A percentile compares a stretch with the other conserved stretches of the same genome.
Evolutionary conservation across 2,329 filamentous ascomycete genomes (phyloP).

Genomic region (Nannizzia gypsea): DNA sequence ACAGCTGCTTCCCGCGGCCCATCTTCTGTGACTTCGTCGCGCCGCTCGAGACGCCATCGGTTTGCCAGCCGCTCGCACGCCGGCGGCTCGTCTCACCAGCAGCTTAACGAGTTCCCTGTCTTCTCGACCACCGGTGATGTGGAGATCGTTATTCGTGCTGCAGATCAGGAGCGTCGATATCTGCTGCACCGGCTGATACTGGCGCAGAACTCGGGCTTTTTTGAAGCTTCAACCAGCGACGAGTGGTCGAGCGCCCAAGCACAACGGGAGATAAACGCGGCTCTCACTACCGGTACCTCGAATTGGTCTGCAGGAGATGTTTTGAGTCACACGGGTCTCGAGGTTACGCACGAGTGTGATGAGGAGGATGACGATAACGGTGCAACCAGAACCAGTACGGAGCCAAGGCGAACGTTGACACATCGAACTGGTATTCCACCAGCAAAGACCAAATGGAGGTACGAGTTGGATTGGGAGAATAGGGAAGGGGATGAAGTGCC

Average conservation of each 20-base stretch:
- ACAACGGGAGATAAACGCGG: constrained; percentile 13
- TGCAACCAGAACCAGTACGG: constrained; percentile 15
- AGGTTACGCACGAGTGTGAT: constrained; percentile 27
- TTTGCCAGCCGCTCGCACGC: constrained; percentile 66
- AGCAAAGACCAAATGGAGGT: constrained; percentile 62
- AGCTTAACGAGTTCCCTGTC: constrained; percentile 84
- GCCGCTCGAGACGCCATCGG: constrained; percentile 46
- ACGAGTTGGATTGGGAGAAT: constrained; percentile 69
- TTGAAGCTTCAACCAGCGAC: constrained; percentile 70
- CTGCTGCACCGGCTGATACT: constrained; percentile 78
- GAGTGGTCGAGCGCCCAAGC: constrained; percentile 52
- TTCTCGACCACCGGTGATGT: constrained; percentile 87
- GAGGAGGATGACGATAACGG: constrained; percentile 18
- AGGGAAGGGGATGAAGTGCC: constrained; percentile 62
- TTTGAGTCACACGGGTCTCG: constrained; percentile 31
- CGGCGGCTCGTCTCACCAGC: constrained; percentile 55
- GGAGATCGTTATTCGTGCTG: constrained; percentile 66
- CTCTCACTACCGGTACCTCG: neutral
- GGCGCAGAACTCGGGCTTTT: constrained; percentile 84
- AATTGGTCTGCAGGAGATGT: constrained; percentile 23
- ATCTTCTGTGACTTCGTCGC: constrained; percentile 51
- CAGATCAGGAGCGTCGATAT: constrained; percentile 66
- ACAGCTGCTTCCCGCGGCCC: constrained; percentile 45
- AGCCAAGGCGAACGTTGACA: constrained; percentile 26
- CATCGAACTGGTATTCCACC: constrained; percentile 29